Conservation (phyloP, 2,329 filamentous ascomycete genomes). For the Seiridium unicorne region DNA sequence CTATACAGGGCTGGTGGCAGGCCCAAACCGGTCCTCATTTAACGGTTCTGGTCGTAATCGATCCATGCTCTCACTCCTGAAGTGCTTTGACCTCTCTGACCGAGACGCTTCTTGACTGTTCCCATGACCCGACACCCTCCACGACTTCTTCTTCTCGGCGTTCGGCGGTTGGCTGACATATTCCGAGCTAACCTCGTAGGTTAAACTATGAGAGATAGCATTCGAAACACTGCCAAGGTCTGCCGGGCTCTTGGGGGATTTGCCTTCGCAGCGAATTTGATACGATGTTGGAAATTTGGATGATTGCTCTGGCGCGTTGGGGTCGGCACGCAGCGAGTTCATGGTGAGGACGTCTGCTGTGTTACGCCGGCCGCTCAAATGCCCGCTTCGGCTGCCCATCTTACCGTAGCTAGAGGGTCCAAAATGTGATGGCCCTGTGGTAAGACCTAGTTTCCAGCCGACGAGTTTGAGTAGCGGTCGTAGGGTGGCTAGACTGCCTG, state of each 20-base stretch:
- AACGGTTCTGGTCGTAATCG: too few relatives aligned
- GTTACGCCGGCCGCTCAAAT: not conserved
- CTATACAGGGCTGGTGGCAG: too few relatives aligned
- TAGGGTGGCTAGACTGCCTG: conserved; percentile 44
- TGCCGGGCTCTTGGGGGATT: not conserved
- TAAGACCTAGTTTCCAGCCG: conserved; percentile 2
- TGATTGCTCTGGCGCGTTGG: not conserved
- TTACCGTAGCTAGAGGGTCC: not conserved
- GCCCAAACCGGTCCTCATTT: too few relatives aligned
- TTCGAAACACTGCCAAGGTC: not conserved
- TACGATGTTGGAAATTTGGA: not conserved
- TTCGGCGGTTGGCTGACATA: not conserved
- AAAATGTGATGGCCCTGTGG: not conserved
- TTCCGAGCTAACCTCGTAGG: conserved; percentile 2
- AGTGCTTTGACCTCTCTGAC: too few relatives aligned
- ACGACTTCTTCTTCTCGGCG: not conserved
- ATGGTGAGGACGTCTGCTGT: not conserved
- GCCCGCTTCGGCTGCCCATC: not conserved
- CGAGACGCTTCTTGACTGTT: too few relatives aligned
- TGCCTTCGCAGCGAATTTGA: not conserved
- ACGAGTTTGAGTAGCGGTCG: conserved; percentile 34
- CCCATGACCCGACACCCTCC: too few relatives aligned
- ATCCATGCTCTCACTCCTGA: too few relatives aligned
- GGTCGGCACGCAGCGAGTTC: not conserved
- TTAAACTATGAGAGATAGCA: not conserved